These are phyloP conservation scores for Paramecium biaurelia DNA, from an alignment of 73 alveolate genomes.

Conservation along the genomic window DNA sequence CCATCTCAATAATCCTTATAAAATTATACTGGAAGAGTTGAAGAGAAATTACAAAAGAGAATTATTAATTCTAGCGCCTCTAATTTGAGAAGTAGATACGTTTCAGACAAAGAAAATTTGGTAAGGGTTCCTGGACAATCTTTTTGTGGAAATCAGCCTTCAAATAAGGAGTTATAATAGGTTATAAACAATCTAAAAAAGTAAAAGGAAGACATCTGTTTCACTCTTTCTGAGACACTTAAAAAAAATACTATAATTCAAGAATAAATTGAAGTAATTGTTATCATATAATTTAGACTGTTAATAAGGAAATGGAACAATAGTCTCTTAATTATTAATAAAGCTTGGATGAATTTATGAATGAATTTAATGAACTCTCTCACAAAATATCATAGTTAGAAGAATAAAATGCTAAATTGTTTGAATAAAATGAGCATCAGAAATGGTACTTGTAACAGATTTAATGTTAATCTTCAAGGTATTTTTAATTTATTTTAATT, in stretches of 20 bases:
- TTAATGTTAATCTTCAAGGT: slow-evolving; percentile 17
- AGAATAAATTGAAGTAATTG: background rate
- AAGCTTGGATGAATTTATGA: slow-evolving; percentile 8
- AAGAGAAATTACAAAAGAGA: background rate
- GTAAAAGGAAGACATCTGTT: slow-evolving; percentile 28
- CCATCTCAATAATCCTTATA: background rate
- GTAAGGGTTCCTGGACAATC: slow-evolving; percentile 17
- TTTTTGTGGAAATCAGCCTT: slow-evolving; percentile 10
- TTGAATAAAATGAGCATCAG: background rate
- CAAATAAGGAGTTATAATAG: background rate
- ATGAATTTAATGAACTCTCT: background rate
- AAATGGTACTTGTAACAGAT: background rate
- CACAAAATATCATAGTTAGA: background rate
- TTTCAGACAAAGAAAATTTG: slow-evolving; percentile 10
- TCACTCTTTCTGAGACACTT: background rate
- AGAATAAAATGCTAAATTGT: background rate
- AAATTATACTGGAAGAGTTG: slow-evolving; percentile 33
- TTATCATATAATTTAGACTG: background rate
- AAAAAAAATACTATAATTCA: background rate
- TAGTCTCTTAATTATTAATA: slow-evolving; percentile 5
- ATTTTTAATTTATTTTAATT: background rate
- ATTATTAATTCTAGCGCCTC: background rate
- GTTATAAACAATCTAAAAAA: background rate
- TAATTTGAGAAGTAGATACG: background rate
- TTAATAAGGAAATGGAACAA: background rate